Evolutionary conservation across 1,284 basidiomycete species (phyloP).

Genomic region (Pascua sp.): DNA sequence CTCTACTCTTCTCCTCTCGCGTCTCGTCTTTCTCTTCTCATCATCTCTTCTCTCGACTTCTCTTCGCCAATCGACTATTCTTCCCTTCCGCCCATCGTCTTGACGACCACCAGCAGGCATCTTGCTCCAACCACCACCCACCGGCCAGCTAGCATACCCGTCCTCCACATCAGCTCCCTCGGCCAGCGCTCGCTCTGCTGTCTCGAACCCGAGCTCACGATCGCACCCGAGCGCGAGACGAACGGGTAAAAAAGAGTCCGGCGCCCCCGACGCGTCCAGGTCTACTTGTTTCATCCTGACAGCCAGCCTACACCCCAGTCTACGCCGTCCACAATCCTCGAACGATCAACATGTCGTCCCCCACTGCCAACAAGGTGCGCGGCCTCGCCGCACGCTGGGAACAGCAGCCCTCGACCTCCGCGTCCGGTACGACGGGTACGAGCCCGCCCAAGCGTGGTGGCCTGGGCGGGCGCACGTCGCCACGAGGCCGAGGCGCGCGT

Average conservation of each 20-base stretch:
- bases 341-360: not conserved
- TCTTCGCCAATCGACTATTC: not conserved
- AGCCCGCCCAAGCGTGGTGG: not conserved
- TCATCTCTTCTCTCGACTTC: not conserved
- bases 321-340: no score
- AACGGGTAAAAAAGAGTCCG: not conserved
- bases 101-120: not conserved
- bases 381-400: slow-evolving; percentile 19
- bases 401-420: slow-evolving; percentile 7
- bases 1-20: not conserved
- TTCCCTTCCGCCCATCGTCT: not conserved
- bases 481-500: no score
- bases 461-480: no score
- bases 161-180: not conserved
- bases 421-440: not conserved
- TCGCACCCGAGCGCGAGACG: not conserved
- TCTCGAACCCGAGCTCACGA: not conserved
- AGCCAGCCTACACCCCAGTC: no score
- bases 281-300: no score
- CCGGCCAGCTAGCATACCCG: not conserved
- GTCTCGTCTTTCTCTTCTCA: not conserved
- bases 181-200: not conserved
- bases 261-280: not conserved
- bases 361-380: slow-evolving; percentile 11
- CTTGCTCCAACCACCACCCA: not conserved